These are phyloP conservation scores for Phytophthora megakarya DNA, from an alignment of 352 stramenopile genomes.

Conservation along the genomic window DNA sequence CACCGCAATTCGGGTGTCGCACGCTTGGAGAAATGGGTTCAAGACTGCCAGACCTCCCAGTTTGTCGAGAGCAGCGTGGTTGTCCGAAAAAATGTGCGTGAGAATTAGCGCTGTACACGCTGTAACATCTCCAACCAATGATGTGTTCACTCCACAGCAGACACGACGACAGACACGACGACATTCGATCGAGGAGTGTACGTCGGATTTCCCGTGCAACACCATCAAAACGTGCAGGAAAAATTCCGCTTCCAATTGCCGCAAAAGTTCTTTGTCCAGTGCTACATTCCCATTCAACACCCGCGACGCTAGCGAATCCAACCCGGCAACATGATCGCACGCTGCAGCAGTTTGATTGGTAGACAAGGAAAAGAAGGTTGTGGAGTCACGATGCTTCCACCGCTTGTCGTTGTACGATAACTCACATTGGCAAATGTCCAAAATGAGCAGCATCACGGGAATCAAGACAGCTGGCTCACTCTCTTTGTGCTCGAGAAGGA, in stretches of 20 bases:
- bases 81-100: constrained; percentile 16
- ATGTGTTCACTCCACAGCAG: constrained; percentile 42
- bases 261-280: constrained; percentile 34
- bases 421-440: constrained; percentile 42
- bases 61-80: constrained; percentile 6
- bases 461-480: constrained; percentile 35
- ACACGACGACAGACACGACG: constrained; percentile 36
- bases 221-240: constrained; percentile 40
- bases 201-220: constrained; percentile 22
- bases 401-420: constrained; percentile 44
- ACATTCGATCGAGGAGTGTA: constrained; percentile 23
- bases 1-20: constrained; percentile 56
- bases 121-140: constrained; percentile 34
- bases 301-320: constrained; percentile 38
- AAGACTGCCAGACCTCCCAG: constrained; percentile 25
- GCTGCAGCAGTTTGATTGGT: constrained; percentile 8
- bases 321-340: constrained; percentile 22
- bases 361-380: neutral
- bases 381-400: constrained; percentile 25
- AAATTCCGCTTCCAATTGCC: constrained; percentile 36
- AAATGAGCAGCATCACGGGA: constrained; percentile 35
- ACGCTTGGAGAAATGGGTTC: constrained; percentile 37
- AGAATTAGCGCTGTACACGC: constrained; percentile 41
- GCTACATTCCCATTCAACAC: constrained; percentile 43
- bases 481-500: constrained; percentile 42